Percentiles rank a stretch among this genome's conserved stretches.
phyloP scores from a whole-genome alignment of 2,329 filamentous ascomycete genomes.

The Exophiala calicioides region DNA sequence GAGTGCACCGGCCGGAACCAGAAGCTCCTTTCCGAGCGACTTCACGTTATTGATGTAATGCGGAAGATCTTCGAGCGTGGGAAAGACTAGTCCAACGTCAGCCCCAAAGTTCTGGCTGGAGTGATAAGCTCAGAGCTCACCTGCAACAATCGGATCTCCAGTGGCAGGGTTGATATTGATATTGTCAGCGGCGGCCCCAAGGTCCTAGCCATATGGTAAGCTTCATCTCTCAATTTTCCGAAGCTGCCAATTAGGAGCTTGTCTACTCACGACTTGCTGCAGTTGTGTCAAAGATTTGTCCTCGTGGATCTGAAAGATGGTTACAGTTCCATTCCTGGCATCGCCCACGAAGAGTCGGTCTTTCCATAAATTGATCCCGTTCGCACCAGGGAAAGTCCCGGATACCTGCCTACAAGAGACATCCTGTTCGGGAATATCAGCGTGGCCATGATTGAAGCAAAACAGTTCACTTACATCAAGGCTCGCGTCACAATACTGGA shows the following conservation, averaged over 20 bases:
- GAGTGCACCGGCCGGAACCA: conserved; percentile 22
- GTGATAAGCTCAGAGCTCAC: conserved; percentile 4
- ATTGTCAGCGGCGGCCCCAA: conserved; percentile 26
- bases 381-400: conserved; percentile 21
- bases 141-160: conserved; percentile 23
- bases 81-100: conserved; percentile 17
- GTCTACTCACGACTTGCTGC: conserved; percentile 19
- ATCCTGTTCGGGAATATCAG: conserved; percentile 14
- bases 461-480: conserved; percentile 7
- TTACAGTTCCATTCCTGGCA: conserved; percentile 24
- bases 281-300: conserved; percentile 20
- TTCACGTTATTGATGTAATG: conserved; percentile 14
- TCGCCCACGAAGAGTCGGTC: conserved; percentile 23
- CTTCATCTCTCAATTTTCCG: background rate
- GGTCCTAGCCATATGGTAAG: conserved; percentile 12
- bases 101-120: background rate
- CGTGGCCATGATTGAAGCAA: too few relatives aligned
- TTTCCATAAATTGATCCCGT: conserved; percentile 25
- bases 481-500: conserved; percentile 17
- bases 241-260: background rate
- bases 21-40: conserved; percentile 21
- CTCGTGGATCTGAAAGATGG: conserved; percentile 18
- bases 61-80: conserved; percentile 22
- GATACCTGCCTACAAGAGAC: conserved; percentile 21
- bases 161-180: conserved; percentile 25